Percentiles rank a stretch among this genome's conserved stretches.
Evolutionary conservation across 2,329 filamentous ascomycete species (phyloP).

Genomic region (Fusarium brachygibbosum): DNA sequence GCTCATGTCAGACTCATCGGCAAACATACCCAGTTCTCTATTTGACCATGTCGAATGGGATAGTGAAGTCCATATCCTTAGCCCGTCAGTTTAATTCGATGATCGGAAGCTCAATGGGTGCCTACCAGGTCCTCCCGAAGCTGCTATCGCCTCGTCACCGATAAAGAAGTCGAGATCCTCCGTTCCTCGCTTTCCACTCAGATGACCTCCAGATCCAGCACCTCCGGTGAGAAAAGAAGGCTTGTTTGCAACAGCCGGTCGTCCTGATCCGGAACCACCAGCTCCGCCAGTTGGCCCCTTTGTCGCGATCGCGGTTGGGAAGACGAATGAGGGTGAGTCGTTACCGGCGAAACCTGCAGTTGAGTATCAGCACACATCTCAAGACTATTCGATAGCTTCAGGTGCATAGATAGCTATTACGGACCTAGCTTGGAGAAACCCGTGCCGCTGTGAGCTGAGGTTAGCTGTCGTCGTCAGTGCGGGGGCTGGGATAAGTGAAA

Average conservation of each 20-base stretch:
- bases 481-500: constrained; percentile 56
- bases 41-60: constrained; percentile 96
- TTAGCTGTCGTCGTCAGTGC: constrained; percentile 51
- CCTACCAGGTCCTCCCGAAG: constrained; percentile 83
- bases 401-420: constrained; percentile 49
- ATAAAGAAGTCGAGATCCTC: constrained; percentile 99
- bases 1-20: neutral
- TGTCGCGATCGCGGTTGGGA: constrained; percentile 97
- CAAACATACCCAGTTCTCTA: constrained; percentile 91
- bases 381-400: constrained; percentile 13
- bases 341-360: constrained; percentile 93
- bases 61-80: constrained; percentile 95
- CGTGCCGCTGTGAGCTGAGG: constrained; percentile 80
- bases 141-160: constrained; percentile 92
- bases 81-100: constrained; percentile 40
- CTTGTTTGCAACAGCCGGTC: constrained; percentile 92
- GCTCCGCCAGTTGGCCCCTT: constrained; percentile 81
- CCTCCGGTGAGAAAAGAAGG: constrained; percentile 95
- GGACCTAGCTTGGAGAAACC: constrained; percentile 98
- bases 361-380: constrained; percentile 45
- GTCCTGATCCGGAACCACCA: constrained; percentile 84
- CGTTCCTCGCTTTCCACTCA: constrained; percentile 93
- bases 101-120: constrained; percentile 16
- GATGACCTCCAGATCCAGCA: constrained; percentile 83
- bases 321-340: constrained; percentile 98